Evolutionary conservation across 208 protist genomes (phyloP).

Genomic region (Wallacemonas sp.): DNA sequence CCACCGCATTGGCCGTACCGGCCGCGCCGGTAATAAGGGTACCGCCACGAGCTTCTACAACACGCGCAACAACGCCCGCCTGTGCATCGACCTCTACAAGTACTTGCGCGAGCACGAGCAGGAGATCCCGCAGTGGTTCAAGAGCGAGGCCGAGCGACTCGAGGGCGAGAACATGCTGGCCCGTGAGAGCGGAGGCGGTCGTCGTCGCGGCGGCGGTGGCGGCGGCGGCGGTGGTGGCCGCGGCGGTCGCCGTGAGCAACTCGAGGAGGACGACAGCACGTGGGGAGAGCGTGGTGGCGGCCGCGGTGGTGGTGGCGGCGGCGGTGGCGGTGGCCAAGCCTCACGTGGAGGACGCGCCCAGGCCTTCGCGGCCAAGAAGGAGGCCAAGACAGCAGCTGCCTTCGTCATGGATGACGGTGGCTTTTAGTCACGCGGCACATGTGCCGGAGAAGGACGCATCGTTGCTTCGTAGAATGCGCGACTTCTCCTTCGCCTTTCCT

Average conservation of each 20-base stretch:
- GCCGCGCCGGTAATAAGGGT: conserved; percentile 97
- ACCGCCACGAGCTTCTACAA: conserved; percentile 95
- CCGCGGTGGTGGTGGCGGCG: conserved; percentile 29
- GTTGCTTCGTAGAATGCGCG: too few relatives aligned
- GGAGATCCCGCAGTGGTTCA: conserved; percentile 82
- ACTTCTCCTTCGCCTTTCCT: too few relatives aligned
- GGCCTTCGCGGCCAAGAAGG: conserved; percentile 17
- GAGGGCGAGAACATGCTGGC: conserved; percentile 73
- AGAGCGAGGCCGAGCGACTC: conserved; percentile 73
- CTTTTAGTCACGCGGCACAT: conserved; percentile 36
- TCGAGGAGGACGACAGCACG: conserved; percentile 13
- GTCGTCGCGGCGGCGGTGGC: conserved; percentile 27
- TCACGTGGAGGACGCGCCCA: conserved; percentile 25
- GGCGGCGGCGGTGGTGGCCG: conserved; percentile 30
- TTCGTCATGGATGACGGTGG: conserved; percentile 66
- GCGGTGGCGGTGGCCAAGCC: conserved; percentile 18
- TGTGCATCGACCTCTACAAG: conserved; percentile 73
- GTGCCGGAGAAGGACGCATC: too few relatives aligned
- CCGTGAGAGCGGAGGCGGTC: conserved; percentile 24
- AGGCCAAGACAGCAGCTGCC: conserved; percentile 9
- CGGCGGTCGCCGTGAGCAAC: background rate
- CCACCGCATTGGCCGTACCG: conserved; percentile 99
- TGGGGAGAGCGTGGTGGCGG: conserved; percentile 19
- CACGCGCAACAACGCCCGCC: conserved; percentile 47
- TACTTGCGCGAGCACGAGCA: conserved; percentile 89